A percentile compares a stretch with the other conserved stretches of the same genome.
phyloP scores from a whole-genome alignment of 2,329 filamentous ascomycete genomes.

The Scedosporium aurantiacum region DNA sequence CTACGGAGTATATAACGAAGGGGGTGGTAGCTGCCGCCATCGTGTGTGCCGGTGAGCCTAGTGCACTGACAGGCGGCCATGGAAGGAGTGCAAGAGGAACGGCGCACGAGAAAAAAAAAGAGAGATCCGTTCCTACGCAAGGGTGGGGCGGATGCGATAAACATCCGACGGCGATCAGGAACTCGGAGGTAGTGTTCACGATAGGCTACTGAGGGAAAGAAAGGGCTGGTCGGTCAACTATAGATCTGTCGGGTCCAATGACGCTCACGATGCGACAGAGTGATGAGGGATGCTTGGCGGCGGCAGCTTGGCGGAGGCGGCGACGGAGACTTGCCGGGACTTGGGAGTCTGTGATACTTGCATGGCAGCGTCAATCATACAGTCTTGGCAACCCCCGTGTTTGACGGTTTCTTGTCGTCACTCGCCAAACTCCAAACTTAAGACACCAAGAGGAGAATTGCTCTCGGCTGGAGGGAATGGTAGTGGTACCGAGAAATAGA shows the following conservation, averaged over 20 bases:
- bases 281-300: neutral
- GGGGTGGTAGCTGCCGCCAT: neutral
- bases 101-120: neutral
- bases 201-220: neutral
- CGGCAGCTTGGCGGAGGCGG: neutral
- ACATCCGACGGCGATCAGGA: constrained; percentile 7
- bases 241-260: neutral
- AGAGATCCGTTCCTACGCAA: neutral
- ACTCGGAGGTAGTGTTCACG: neutral
- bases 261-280: neutral
- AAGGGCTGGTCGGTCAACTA: neutral
- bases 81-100: neutral
- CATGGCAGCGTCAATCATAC: neutral
- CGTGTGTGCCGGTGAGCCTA: neutral
- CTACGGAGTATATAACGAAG: constrained; percentile 1
- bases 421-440: neutral
- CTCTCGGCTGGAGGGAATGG: no score
- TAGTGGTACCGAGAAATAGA: no score
- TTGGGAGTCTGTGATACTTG: neutral
- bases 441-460: neutral
- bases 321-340: neutral
- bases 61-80: neutral
- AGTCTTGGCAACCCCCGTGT: neutral
- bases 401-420: neutral
- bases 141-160: constrained; percentile 4